A percentile compares a stretch with the other conserved stretches of the same genome.
phyloP scores from a whole-genome alignment of 306 rosid genomes.

The Pueraria montana region DNA sequence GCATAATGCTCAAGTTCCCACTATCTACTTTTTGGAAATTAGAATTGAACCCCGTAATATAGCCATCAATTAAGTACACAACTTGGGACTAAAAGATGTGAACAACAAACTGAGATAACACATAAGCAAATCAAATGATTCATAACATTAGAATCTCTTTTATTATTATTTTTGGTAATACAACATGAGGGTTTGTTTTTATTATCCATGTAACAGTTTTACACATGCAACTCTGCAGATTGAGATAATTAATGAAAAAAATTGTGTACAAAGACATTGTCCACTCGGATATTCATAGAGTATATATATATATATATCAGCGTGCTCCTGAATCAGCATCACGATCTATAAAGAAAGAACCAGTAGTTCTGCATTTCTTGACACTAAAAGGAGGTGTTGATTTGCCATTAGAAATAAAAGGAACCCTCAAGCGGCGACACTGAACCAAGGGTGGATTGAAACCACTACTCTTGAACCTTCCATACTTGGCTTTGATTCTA shows the following conservation, averaged over 20 bases:
- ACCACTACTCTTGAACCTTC: not conserved
- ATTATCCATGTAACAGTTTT: not conserved
- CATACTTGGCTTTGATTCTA: conserved; percentile 33
- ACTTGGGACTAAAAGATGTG: not conserved
- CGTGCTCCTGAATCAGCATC: not conserved
- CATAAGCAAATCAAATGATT: not conserved
- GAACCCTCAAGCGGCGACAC: conserved; percentile 48
- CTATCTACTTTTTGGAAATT: no score
- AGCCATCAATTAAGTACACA: not conserved
- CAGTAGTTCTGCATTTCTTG: conserved; percentile 33
- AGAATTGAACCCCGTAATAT: no score
- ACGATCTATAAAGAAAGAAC: conserved; percentile 38
- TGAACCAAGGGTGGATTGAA: conserved; percentile 40
- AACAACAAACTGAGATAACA: not conserved
- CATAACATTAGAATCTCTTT: not conserved
- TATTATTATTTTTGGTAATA: not conserved
- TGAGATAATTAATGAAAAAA: no score
- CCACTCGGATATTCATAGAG: not conserved
- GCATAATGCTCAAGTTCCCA: no score
- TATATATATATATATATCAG: no score
- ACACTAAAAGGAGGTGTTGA: not conserved
- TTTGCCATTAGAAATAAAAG: conserved; percentile 42
- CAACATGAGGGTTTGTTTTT: not conserved
- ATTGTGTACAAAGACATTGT: no score
- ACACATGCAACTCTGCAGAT: not conserved